These are phyloP conservation scores for Asterophora parasitica DNA, from an alignment of 768 basidiomycete genomes.

Conservation along the genomic window DNA sequence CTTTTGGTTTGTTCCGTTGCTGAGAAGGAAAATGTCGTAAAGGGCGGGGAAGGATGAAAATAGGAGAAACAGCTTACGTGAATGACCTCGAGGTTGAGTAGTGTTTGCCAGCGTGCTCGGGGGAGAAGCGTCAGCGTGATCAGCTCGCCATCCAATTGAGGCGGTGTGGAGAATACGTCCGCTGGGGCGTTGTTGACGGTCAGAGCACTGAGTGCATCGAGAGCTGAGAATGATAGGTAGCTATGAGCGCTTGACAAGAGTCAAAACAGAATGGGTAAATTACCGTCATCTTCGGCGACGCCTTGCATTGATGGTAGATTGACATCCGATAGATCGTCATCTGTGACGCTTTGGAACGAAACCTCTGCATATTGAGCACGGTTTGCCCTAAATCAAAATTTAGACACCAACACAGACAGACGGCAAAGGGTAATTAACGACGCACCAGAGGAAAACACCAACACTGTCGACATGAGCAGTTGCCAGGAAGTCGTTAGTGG, in stretches of 20 bases:
- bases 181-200: constrained; percentile 53
- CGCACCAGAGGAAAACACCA: constrained; percentile 90
- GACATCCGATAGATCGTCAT: constrained; percentile 67
- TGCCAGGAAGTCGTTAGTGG: constrained; percentile 92
- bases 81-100: constrained; percentile 95
- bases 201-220: constrained; percentile 68
- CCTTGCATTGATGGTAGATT: constrained; percentile 84
- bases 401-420: not conserved
- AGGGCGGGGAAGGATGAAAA: not conserved
- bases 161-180: constrained; percentile 80
- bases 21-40: constrained; percentile 25
- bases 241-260: not conserved
- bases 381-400: constrained; percentile 66
- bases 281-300: constrained; percentile 74
- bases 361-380: constrained; percentile 90
- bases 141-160: constrained; percentile 85
- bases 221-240: constrained; percentile 34
- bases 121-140: constrained; percentile 91
- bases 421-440: not conserved
- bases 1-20: constrained; percentile 96
- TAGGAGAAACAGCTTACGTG: constrained; percentile 45
- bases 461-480: constrained; percentile 93
- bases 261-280: constrained; percentile 11
- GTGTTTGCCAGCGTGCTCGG: constrained; percentile 90
- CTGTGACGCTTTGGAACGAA: constrained; percentile 71